Base-by-base conservation (phyloP, 345 rosid species). In the Adansonia digitata region DNA sequence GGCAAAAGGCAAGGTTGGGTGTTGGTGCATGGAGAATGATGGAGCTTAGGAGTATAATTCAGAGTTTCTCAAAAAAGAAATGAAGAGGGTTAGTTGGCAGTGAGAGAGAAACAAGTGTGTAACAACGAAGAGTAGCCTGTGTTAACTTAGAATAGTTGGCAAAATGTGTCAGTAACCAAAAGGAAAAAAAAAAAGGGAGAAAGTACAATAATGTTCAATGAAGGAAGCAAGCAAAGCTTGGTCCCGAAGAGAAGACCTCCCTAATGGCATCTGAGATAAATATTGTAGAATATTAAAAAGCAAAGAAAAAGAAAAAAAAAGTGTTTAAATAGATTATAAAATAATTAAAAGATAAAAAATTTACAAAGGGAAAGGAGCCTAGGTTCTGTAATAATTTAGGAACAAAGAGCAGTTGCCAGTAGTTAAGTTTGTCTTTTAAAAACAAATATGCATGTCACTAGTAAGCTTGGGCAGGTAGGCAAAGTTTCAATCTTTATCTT, bases 241-340 rank as follows among this genome's bases (percentile, higher is more conserved):
- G 84, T 17, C 79, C 76, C 78, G 81, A 93, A 91, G 94, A 84
- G 92, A 88, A 85, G 91, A 88, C 90, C 86, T 85, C 85, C 81
- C 74, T 85, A 81, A 77, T 84, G 80, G 62, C 74, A 60, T 74
- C 13, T 81, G 67, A 75, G 80, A 67, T 73, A 42, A 78, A 65
- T 62, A 46, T 74, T 49, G 63, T 63, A 35, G 34, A 45, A 26
- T 64, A 57, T 46, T 62, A 40, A 63, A 40, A 27, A 9, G 15
- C 39, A 60, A 10, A 42, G 11, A 42, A 42, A 42, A 3, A 13
- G 46, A 13, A 8, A 42, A 42, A 42, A 10, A 51, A 60, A 26
- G 29, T 24, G 61, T 64, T 27, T 53, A 74, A 35, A 72, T 68
- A 18, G 64, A 75, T 68, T 69, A 29, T 71, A 26, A 46, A 75